Evolutionary conservation across 2,329 filamentous ascomycete species (phyloP).

Genomic region (Pseudogymnoascus sp.): DNA sequence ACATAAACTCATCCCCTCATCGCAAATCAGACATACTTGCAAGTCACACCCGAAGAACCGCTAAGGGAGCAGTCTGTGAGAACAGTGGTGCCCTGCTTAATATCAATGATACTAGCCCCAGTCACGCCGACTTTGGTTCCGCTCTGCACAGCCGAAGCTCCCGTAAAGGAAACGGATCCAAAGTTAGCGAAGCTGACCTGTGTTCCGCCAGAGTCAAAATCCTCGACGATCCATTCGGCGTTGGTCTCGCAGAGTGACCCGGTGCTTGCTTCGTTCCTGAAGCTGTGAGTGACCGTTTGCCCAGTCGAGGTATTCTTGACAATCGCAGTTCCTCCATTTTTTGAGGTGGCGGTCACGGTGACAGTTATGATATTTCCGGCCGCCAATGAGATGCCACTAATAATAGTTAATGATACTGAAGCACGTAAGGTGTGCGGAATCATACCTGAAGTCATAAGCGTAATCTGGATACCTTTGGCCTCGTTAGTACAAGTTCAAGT

Average conservation of each 20-base stretch:
- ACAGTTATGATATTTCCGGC: slow-evolving; percentile 38
- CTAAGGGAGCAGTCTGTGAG: slow-evolving; percentile 18
- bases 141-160: slow-evolving; percentile 28
- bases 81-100: slow-evolving; percentile 31
- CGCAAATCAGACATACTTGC: slow-evolving; percentile 15
- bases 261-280: slow-evolving; percentile 28
- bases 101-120: slow-evolving; percentile 34
- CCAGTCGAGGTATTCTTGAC: slow-evolving; percentile 39
- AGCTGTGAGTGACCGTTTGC: slow-evolving; percentile 34
- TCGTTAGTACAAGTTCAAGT: background rate
- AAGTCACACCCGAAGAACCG: slow-evolving; percentile 13
- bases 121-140: slow-evolving; percentile 23
- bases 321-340: slow-evolving; percentile 34
- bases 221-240: slow-evolving; percentile 46
- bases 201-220: slow-evolving; percentile 33
- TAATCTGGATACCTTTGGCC: slow-evolving; percentile 38
- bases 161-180: slow-evolving; percentile 37
- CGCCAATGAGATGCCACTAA: slow-evolving; percentile 31
- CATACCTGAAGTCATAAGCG: slow-evolving; percentile 39
- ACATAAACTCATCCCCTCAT: slow-evolving; percentile 1
- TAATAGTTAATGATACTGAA: background rate
- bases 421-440: slow-evolving; percentile 4
- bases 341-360: slow-evolving; percentile 31
- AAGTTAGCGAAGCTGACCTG: slow-evolving; percentile 41
- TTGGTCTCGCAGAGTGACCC: slow-evolving; percentile 35